Evolutionary conservation across 352 stramenopile genomes (phyloP), one percentile per base, ranked within the genome.

Genomic region (Phytophthora cajani): DNA sequence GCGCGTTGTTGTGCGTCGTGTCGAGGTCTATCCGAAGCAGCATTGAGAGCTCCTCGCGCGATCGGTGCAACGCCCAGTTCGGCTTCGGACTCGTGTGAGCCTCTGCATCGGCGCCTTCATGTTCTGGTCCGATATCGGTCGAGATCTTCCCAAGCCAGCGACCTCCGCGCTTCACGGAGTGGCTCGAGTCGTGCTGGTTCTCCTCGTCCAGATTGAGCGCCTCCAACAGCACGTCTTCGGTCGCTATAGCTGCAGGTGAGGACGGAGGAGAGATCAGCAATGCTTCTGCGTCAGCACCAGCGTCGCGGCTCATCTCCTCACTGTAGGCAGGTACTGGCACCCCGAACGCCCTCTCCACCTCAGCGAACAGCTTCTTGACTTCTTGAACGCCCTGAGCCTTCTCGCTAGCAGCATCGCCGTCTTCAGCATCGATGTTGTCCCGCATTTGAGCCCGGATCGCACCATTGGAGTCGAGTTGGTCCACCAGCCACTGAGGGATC

Each of bases 401-500:
- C 23, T 49, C 46, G 38, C n/a, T 36, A 25, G 16, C n/a, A 30
- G 25, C 17, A 25, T 51, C 46, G 4, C 57, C 51, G 14, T 55
- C n/a, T 7, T 52, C 30, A 11, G 36, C 30, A 7, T 33, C 11
- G 9, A 38, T 11, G 2, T 46, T 16, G 42, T 19, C 50, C 33
- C 32, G 23, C n/a, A 53, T 68, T 71, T 61, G 53, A 25, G 27
- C 49, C 44, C 73, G 65, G 10, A 82, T 68, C 42, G 10, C 49
- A 11, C 73, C 72, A 9, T 59, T 71, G 1, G 80, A 71, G 57
- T 92, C 82, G 7, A 91, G 65, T 53, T 82, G 82, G 9, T 60
- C 62, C 2, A 68, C 62, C 2, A 91, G 32, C 81, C 82, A 92
- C 10, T 77, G 63, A 32, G 74, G 69, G 16, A 92, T 72, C 85